These are phyloP conservation scores for Chlamydomonas applanata DNA, from an alignment of 139 green algal genomes.

Conservation along the genomic window DNA sequence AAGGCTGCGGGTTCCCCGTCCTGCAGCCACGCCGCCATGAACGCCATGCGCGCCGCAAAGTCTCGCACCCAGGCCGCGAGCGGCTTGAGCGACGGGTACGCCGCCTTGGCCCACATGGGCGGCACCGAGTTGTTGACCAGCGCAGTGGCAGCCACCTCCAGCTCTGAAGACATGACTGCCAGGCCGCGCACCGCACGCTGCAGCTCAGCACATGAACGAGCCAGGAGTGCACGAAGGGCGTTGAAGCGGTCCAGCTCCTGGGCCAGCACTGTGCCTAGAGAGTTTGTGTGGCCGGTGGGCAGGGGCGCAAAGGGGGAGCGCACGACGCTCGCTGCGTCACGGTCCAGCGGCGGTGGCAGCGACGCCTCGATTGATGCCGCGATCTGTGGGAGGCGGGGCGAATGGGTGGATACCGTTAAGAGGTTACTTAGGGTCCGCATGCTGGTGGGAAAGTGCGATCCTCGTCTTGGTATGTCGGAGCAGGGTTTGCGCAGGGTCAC, in stretches of 20 bases:
- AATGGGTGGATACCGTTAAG: too few relatives aligned
- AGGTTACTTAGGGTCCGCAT: too few relatives aligned
- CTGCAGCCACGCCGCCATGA: constrained; percentile 68
- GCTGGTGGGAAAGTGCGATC: too few relatives aligned
- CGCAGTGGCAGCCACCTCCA: constrained; percentile 60
- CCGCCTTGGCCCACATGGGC: constrained; percentile 54
- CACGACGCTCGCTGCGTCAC: constrained; percentile 24
- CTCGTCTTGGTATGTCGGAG: too few relatives aligned
- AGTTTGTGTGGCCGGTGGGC: constrained; percentile 58
- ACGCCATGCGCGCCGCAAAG: constrained; percentile 55
- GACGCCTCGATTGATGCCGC: constrained; percentile 7
- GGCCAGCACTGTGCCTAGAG: constrained; percentile 69
- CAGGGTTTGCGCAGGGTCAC: too few relatives aligned
- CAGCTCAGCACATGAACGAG: constrained; percentile 50
- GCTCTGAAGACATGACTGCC: constrained; percentile 70
- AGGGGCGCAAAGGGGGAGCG: constrained; percentile 43
- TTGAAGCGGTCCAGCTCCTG: constrained; percentile 59
- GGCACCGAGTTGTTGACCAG: constrained; percentile 71
- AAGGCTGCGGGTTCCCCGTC: constrained; percentile 65
- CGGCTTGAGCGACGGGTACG: constrained; percentile 79
- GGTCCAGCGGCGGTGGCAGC: constrained; percentile 42
- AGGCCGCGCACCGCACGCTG: constrained; percentile 63
- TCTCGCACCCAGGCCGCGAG: constrained; percentile 73
- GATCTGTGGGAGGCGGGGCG: not conserved
- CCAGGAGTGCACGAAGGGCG: constrained; percentile 17